phyloP scores from a whole-genome alignment of 306 rosid species.

The Alnus rubra region DNA sequence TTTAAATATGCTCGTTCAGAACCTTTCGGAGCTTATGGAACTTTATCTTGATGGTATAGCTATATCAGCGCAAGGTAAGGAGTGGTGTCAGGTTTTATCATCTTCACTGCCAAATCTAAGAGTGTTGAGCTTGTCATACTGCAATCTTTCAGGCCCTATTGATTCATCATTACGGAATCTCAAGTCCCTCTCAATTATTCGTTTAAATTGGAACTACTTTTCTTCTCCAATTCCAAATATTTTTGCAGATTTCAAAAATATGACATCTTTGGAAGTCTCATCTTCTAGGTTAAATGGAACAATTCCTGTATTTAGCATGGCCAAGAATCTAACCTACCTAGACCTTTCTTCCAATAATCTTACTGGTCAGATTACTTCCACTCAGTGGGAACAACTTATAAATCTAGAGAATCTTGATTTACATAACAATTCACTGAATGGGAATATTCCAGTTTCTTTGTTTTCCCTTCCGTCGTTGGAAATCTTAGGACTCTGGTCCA shows the following conservation, averaged over 20 bases:
- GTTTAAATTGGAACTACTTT: not conserved
- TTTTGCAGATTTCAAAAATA: constrained; percentile 23
- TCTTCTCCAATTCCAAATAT: constrained; percentile 25
- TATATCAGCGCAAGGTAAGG: not conserved
- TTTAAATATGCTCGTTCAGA: not conserved
- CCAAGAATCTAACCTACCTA: constrained; percentile 23
- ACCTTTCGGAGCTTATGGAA: constrained; percentile 1
- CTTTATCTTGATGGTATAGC: constrained; percentile 1
- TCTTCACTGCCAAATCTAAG: constrained; percentile 1
- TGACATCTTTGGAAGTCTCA: constrained; percentile 13
- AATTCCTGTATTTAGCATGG: constrained; percentile 35
- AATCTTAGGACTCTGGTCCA: constrained; percentile 10
- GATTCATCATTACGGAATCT: not conserved
- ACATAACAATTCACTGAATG: constrained; percentile 15
- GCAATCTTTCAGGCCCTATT: constrained; percentile 12
- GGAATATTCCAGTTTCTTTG: constrained; percentile 28
- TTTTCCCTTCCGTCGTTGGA: constrained; percentile 26
- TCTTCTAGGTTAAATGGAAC: constrained; percentile 20
- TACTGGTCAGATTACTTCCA: constrained; percentile 5
- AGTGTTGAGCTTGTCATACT: not conserved
- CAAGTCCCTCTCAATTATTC: not conserved
- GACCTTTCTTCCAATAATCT: constrained; percentile 26
- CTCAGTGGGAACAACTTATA: constrained; percentile 10
- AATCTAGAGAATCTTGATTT: constrained; percentile 27
- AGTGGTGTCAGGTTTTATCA: not conserved